A percentile compares a stretch with the other conserved stretches of the same genome.
Conservation (phyloP, 1,284 basidiomycete genomes). For the Pholiota adiposa region DNA sequence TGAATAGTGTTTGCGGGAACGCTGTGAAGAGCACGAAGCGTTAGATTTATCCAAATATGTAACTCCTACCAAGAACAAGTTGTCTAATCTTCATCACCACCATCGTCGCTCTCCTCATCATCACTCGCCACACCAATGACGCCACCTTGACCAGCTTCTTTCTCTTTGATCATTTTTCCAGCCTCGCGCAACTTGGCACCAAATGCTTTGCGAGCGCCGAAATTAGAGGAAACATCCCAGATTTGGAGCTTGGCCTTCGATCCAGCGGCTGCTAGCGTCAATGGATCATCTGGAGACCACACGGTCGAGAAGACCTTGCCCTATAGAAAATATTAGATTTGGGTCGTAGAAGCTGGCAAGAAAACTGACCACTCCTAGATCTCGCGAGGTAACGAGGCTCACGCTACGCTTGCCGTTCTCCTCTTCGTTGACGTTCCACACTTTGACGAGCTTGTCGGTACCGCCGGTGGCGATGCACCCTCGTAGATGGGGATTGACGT, state of each 20-base stretch:
- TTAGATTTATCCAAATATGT: too few species aligned
- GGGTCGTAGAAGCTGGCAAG: background rate
- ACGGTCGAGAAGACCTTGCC: constrained; percentile 93
- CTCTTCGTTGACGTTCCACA: constrained; percentile 89
- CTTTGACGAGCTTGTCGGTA: constrained; percentile 90
- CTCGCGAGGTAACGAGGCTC: constrained; percentile 86
- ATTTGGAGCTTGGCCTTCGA: constrained; percentile 92
- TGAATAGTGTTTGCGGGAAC: too few species aligned
- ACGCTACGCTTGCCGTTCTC: constrained; percentile 71
- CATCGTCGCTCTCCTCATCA: constrained; percentile 68
- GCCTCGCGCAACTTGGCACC: constrained; percentile 72
- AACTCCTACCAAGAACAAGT: too few species aligned
- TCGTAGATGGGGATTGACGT: constrained; percentile 90
- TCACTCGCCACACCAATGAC: constrained; percentile 73
- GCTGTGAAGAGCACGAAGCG: too few species aligned
- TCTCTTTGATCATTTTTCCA: constrained; percentile 70
- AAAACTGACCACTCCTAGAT: constrained; percentile 87
- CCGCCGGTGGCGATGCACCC: constrained; percentile 95
- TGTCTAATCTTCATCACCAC: constrained; percentile 34
- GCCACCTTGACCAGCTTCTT: constrained; percentile 59
- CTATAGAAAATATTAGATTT: constrained; percentile 41
- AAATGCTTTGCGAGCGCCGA: constrained; percentile 80
- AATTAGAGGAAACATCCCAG: constrained; percentile 89
- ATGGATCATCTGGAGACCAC: constrained; percentile 94
- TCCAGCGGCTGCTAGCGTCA: constrained; percentile 93